Percentiles rank a stretch among this genome's conserved stretches.
Evolutionary conservation across 139 green algal species (phyloP).

Genomic region (Zygnema circumcarinatum): DNA sequence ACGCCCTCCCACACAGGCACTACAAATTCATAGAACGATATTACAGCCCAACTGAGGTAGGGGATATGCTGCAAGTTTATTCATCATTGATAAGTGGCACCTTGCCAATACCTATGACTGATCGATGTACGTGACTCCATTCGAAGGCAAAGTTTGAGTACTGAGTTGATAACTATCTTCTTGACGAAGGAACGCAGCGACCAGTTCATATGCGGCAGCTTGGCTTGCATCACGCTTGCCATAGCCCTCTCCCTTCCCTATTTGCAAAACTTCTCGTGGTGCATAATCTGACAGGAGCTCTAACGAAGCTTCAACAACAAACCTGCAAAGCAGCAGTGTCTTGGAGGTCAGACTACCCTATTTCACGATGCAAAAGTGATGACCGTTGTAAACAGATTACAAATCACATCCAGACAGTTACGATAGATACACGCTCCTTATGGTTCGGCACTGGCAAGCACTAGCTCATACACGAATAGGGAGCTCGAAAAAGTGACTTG

Average conservation of each 20-base stretch:
- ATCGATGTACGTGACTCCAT: no score
- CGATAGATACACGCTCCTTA: neutral
- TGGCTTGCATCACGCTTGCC: neutral
- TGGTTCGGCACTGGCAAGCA: neutral
- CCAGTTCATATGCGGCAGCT: no score
- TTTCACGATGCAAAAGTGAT: neutral
- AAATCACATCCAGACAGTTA: neutral
- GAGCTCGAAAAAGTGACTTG: neutral
- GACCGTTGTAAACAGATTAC: neutral
- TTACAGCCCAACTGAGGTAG: no score
- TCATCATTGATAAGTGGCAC: no score
- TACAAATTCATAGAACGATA: no score
- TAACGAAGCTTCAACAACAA: neutral
- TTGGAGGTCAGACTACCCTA: neutral
- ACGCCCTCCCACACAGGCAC: no score
- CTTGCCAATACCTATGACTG: no score
- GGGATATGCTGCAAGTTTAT: no score
- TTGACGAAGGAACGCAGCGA: no score
- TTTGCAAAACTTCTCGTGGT: neutral
- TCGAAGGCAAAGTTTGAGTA: no score
- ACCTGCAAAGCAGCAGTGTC: neutral
- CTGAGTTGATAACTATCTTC: no score
- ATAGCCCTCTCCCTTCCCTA: neutral
- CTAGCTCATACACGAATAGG: neutral
- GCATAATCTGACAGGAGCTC: neutral